Conservation (phyloP, 306 rosid species). For the Lathyrus tuberosus region DNA sequence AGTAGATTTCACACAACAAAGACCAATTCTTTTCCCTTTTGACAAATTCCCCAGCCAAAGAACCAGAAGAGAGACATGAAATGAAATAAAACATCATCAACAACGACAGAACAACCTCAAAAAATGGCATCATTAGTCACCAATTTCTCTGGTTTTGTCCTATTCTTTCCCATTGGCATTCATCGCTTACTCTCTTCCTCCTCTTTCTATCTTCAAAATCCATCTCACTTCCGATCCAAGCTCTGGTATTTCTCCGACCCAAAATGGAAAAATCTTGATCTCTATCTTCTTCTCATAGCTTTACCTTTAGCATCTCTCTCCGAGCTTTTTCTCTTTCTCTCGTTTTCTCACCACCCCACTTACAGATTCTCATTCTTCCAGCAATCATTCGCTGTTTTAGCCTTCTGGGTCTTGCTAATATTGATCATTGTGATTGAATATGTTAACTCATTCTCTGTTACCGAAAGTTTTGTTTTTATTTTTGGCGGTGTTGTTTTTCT, state of each 20-base stretch:
- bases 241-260: slow-evolving; percentile 78
- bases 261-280: slow-evolving; percentile 70
- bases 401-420: slow-evolving; percentile 69
- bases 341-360: slow-evolving; percentile 68
- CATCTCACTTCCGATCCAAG: slow-evolving; percentile 73
- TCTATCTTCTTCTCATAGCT: slow-evolving; percentile 61
- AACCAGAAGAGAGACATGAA: slow-evolving; percentile 8
- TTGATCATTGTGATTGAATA: slow-evolving; percentile 52
- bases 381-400: slow-evolving; percentile 57
- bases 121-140: slow-evolving; percentile 75
- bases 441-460: slow-evolving; percentile 39
- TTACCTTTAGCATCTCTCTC: slow-evolving; percentile 78
- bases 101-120: slow-evolving; percentile 15
- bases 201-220: slow-evolving; percentile 73
- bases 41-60: background rate
- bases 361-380: slow-evolving; percentile 67
- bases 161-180: slow-evolving; percentile 65
- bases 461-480: slow-evolving; percentile 53
- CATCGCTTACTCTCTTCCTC: slow-evolving; percentile 74
- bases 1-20: background rate
- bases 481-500: slow-evolving; percentile 50
- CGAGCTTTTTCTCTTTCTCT: slow-evolving; percentile 61
- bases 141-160: slow-evolving; percentile 68
- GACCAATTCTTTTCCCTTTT: background rate
- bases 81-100: background rate